Evolutionary conservation across 1,284 basidiomycete genomes (phyloP), one percentile per base, ranked within the genome.

Genomic region (Ceratobasidium papillatum): DNA sequence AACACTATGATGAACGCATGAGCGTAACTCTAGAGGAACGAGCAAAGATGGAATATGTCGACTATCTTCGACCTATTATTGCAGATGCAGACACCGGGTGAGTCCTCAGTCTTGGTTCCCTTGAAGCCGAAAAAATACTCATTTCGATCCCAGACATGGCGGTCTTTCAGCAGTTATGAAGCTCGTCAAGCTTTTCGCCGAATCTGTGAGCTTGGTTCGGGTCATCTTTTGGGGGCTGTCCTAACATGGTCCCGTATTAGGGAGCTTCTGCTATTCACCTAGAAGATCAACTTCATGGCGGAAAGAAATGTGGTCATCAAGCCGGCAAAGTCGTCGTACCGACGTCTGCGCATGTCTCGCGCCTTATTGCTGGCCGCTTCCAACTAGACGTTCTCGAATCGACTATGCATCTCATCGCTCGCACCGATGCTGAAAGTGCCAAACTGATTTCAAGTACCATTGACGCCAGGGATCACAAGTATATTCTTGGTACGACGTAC

Each of bases 121-220:
- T 17, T 25, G 27, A 64, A 51, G 8, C 25, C 4, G 25, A 17
- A 25, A 27, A 30, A 59, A 36, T 34, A 34, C 38, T 3, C 14
- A 4, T 27, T 34, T 12, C 22, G 43, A 38, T 14, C 43, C 4
- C 22, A 95, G 93, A 30, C 93, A 97, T 80, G 95, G 94, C 78
- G 97, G 96, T 75, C 86, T 95, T 8, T 98, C 96, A 34, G 91
- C 96, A 45, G 95, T 99, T 65, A 96, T 99, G 94, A 99, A 98
- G 85, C 87, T 97, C n/a, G 88, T 88, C 62, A 97, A 96, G 81
- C 86, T 95, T 47, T 97, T 97, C 80, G 95, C 94, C 34, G 95
- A 97, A 85, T 93, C 94, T 75, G 90, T 91, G 77, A 81, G 84
- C 80, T n/a, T 65, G 73, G 43, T 71, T 2, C 32, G 75, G 54